Evolutionary conservation across 352 stramenopile genomes (phyloP).

Genomic region (Pythium rhizo-oryzae): DNA sequence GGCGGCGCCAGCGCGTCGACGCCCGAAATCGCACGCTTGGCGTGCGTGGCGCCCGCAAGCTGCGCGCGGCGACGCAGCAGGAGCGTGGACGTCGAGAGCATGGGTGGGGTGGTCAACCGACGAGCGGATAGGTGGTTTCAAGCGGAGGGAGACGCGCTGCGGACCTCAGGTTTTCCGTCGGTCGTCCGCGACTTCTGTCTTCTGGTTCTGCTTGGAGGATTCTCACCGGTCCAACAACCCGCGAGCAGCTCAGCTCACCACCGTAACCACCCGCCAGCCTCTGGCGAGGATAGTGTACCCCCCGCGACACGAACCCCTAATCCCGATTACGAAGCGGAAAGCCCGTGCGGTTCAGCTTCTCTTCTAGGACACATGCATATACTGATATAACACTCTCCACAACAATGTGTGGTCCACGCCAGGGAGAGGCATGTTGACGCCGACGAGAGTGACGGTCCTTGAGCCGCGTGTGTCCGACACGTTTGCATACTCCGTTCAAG

Average conservation of each 20-base stretch:
- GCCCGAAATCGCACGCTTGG: slow-evolving; percentile 6
- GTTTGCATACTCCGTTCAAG: slow-evolving; percentile 29
- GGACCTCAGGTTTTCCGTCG: slow-evolving; percentile 17
- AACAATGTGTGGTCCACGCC: slow-evolving; percentile 17
- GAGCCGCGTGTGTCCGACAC: slow-evolving; percentile 11
- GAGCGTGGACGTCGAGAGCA: slow-evolving; percentile 23
- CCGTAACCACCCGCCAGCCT: background rate
- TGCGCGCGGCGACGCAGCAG: slow-evolving; percentile 21
- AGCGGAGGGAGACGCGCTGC: background rate
- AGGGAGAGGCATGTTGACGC: slow-evolving; percentile 13
- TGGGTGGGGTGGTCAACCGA: background rate
- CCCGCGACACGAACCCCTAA: slow-evolving; percentile 10
- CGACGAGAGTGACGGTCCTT: slow-evolving; percentile 26
- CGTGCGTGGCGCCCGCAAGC: background rate
- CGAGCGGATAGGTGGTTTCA: no score
- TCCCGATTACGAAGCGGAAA: background rate
- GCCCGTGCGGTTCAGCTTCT: slow-evolving; percentile 18
- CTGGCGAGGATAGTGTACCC: no score
- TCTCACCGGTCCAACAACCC: background rate
- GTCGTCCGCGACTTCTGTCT: slow-evolving; percentile 9
- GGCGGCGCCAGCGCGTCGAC: background rate
- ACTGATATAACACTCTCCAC: slow-evolving; percentile 16
- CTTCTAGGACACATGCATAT: background rate
- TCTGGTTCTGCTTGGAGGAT: slow-evolving; percentile 23
- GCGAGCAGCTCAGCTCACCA: slow-evolving; percentile 3